These are phyloP conservation scores for Rhizopogon hawkerae DNA, from an alignment of 1,284 basidiomycete species.

Conservation along the genomic window DNA sequence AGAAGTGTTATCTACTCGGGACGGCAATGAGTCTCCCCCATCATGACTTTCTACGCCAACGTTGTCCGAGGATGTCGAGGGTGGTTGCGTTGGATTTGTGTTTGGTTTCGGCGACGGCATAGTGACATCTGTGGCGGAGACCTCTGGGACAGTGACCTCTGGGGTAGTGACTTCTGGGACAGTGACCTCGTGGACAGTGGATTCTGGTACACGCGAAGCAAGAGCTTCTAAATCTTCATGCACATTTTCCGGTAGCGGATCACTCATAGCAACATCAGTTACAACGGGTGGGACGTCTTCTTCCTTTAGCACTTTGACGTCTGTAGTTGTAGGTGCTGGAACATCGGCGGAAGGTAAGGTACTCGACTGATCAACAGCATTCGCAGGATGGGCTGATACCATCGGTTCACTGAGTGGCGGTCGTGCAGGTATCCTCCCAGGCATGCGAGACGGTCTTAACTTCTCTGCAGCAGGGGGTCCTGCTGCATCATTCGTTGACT, in stretches of 20 bases:
- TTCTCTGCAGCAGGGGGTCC: background rate
- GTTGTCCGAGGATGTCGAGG: background rate
- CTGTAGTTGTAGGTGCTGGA: background rate
- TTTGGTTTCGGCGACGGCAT: background rate
- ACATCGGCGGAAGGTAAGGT: background rate
- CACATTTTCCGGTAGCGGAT: background rate
- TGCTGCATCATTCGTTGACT: background rate
- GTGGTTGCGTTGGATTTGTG: background rate
- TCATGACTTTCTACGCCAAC: background rate
- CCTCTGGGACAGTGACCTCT: too few relatives aligned
- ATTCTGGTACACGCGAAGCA: too few relatives aligned
- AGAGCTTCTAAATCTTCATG: background rate
- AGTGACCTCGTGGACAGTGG: too few relatives aligned
- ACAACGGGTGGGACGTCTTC: background rate
- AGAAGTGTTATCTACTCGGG: background rate
- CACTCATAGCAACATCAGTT: background rate
- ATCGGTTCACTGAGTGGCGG: background rate
- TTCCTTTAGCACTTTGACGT: background rate
- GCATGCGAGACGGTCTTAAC: background rate
- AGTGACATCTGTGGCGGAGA: background rate
- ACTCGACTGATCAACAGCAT: background rate
- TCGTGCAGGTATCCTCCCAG: background rate
- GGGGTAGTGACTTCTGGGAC: too few relatives aligned
- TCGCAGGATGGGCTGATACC: background rate
- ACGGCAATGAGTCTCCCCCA: too few relatives aligned